These are phyloP conservation scores for Candida sphagnicola DNA, from an alignment of 805 yeast genomes.

Conservation along the genomic window DNA sequence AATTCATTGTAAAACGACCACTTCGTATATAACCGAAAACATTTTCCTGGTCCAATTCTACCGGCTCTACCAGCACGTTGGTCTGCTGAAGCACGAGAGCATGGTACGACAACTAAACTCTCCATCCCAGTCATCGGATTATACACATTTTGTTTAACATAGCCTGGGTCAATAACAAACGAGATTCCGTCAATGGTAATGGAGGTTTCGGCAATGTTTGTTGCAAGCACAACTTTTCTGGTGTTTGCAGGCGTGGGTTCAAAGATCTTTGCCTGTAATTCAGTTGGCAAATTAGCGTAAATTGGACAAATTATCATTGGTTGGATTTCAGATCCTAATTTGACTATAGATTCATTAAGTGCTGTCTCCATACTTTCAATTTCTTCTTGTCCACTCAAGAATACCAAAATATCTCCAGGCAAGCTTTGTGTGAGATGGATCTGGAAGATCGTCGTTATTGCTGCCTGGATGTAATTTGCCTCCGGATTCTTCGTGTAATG, in stretches of 20 bases:
- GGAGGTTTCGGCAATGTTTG: constrained; percentile 72
- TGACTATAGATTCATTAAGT: constrained; percentile 58
- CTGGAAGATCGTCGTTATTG: constrained; percentile 81
- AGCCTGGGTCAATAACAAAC: constrained; percentile 43
- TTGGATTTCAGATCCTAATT: constrained; percentile 56
- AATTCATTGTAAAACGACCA: constrained; percentile 76
- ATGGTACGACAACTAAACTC: constrained; percentile 42
- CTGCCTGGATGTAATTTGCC: constrained; percentile 86
- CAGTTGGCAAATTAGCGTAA: constrained; percentile 87
- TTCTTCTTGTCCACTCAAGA: constrained; percentile 95
- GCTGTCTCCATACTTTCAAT: constrained; percentile 79
- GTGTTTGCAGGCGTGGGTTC: constrained; percentile 78
- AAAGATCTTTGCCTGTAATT: constrained; percentile 75
- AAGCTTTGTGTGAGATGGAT: constrained; percentile 67
- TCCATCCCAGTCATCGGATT: constrained; percentile 43
- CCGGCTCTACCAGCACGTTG: constrained; percentile 49
- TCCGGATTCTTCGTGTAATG: constrained; percentile 84
- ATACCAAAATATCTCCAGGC: constrained; percentile 84
- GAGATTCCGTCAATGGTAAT: constrained; percentile 43
- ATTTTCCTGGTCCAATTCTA: constrained; percentile 45
- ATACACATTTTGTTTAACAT: constrained; percentile 41
- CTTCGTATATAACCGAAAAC: constrained; percentile 80
- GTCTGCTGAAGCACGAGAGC: constrained; percentile 43
- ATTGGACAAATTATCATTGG: constrained; percentile 79
- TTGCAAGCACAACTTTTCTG: constrained; percentile 87